phyloP scores from a whole-genome alignment of 2,329 filamentous ascomycete genomes.

The Colletotrichum liriopes region DNA sequence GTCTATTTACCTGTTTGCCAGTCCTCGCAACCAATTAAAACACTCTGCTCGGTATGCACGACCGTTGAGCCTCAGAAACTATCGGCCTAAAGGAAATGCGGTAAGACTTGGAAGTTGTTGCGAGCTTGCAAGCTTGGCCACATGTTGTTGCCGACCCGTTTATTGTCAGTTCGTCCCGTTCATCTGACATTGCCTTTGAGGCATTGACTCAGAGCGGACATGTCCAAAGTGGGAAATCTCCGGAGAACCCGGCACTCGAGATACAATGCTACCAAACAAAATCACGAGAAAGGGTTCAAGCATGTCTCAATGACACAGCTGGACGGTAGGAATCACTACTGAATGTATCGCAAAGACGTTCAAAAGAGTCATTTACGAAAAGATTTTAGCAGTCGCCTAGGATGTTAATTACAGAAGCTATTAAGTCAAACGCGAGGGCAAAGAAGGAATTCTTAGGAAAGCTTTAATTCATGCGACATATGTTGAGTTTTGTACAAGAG shows the following conservation, averaged over 20 bases:
- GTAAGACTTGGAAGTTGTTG: not conserved
- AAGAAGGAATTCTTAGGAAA: no score
- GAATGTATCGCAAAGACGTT: no score
- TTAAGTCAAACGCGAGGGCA: not conserved
- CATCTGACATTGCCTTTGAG: not conserved
- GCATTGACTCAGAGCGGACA: not conserved
- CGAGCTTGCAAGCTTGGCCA: not conserved
- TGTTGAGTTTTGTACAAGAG: not conserved
- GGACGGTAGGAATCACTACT: not conserved
- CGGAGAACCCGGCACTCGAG: not conserved
- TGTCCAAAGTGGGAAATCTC: not conserved
- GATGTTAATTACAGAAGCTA: not conserved
- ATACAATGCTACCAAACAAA: no score
- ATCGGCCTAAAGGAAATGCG: not conserved
- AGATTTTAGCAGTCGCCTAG: not conserved
- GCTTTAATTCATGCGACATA: not conserved
- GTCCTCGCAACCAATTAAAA: not conserved
- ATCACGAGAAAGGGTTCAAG: no score
- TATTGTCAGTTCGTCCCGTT: not conserved
- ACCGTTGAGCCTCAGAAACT: not conserved
- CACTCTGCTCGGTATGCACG: conserved; percentile 1
- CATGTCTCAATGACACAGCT: not conserved
- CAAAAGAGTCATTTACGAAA: not conserved
- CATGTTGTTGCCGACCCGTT: not conserved
- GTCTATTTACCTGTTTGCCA: not conserved